Base-by-base conservation (phyloP, 108 stramenopile species). In the Cylindrotheca closterium region DNA sequence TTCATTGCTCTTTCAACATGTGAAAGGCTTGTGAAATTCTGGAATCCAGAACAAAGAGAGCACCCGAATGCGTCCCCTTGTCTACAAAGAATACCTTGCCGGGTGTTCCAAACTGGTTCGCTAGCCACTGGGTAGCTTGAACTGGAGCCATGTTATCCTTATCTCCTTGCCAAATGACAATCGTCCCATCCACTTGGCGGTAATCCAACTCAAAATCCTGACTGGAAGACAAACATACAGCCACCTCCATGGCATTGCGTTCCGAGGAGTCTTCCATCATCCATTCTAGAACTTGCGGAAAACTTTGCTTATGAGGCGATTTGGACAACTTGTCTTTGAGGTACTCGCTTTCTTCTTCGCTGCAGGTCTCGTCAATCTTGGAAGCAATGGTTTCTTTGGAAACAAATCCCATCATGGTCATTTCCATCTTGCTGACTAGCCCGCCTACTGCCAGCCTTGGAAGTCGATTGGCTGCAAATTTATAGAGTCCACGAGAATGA, bases 91-190 rank as follows among this genome's bases (percentile, higher is more conserved):
- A 22, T 4, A 58, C 32, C 10, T 10, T 58, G 19, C 32, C 58
- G 19, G 30, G 31, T 17, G 58, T 22, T 4, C 7, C 7, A 15
- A 58, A 23, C 34, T 58, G 58, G 7, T 18, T 21, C n/a, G 18
- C 58, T 4, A 58, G 58, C 58, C 58, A 58, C 21, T 58, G 3
- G 10, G 33, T 58, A 10, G 58, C 58, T 18, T 30, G 33, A 33
- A 23, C 18, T 3, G 29, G 58, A 4, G 58, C 58, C 10, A 42
- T 58, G 31, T 37, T 7, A 31, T 58, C 58, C n/a, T 58, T 21
- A 19, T n/a, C 27, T n/a, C 58, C 58, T 23, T 58, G 58, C 58
- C 58, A 58, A 58, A 58, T 37, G 8, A 42, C 58, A 2, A 58
- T 21, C 3, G 32, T 33, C 24, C 23, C 30, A 3, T 37, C n/a